Evolutionary conservation across 176 grass and related monocot genomes (phyloP).

Genomic region (Dactylis glomerata): DNA sequence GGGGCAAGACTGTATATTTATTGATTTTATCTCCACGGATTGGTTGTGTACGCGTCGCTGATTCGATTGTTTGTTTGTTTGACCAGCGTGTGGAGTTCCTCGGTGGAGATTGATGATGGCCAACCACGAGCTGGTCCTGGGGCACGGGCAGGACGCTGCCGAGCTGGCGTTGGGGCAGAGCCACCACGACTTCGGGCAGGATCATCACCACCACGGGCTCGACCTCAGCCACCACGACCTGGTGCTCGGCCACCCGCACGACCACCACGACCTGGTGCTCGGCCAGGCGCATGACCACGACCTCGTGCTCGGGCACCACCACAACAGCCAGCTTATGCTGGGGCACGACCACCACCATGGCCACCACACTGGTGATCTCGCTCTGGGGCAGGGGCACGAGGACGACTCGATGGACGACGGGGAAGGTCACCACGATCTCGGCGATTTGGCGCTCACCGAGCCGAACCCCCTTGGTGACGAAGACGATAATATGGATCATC

Average conservation of each 20-base stretch:
- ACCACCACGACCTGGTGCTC: slow-evolving; percentile 53
- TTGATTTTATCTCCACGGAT: not conserved
- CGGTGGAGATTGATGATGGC: slow-evolving; percentile 51
- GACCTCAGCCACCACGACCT: slow-evolving; percentile 55
- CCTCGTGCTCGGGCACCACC: slow-evolving; percentile 36
- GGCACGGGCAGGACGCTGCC: slow-evolving; percentile 70
- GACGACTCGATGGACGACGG: slow-evolving; percentile 32
- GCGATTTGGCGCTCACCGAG: slow-evolving; percentile 65
- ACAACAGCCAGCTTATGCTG: slow-evolving; percentile 60
- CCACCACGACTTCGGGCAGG: slow-evolving; percentile 62
- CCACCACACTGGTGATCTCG: slow-evolving; percentile 63
- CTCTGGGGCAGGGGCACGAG: slow-evolving; percentile 61
- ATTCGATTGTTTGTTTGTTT: slow-evolving; percentile 9
- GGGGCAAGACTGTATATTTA: not conserved
- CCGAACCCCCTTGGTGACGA: slow-evolving; percentile 59
- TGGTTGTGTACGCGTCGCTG: no score
- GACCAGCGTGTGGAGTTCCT: not conserved
- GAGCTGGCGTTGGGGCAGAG: slow-evolving; percentile 77
- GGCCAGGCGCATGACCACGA: slow-evolving; percentile 50
- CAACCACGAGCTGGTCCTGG: slow-evolving; percentile 81
- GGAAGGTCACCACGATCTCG: slow-evolving; percentile 67
- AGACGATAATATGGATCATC: slow-evolving; percentile 60
- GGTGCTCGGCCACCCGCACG: slow-evolving; percentile 51
- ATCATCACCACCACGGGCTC: slow-evolving; percentile 18
- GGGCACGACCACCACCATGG: slow-evolving; percentile 52